phyloP scores from a whole-genome alignment of 352 stramenopile genomes.

The Phytophthora pistaciae region DNA sequence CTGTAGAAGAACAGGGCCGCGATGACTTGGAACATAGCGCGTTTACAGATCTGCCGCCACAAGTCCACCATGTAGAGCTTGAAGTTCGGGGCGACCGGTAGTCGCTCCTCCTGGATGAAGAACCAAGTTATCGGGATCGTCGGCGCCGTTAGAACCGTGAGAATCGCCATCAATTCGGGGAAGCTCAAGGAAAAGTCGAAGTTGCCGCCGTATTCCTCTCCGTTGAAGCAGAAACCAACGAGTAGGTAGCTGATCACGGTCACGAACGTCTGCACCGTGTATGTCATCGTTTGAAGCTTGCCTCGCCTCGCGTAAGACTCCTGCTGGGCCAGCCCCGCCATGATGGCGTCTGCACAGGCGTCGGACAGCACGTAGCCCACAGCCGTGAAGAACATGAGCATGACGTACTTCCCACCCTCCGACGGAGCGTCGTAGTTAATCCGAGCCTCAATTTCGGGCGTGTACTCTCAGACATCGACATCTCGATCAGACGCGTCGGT shows the following conservation, averaged over 20 bases:
- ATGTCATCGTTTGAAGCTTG: constrained; percentile 59
- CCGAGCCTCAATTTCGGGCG: constrained; percentile 30
- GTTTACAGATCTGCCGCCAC: constrained; percentile 47
- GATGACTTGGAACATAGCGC: constrained; percentile 58
- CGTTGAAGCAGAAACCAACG: constrained; percentile 58
- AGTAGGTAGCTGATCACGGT: constrained; percentile 48
- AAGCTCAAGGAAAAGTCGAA: constrained; percentile 54
- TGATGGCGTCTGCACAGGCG: constrained; percentile 53
- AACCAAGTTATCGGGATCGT: constrained; percentile 58
- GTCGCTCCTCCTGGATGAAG: constrained; percentile 45
- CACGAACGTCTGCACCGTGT: constrained; percentile 49
- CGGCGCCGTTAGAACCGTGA: constrained; percentile 41
- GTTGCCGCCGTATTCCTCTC: constrained; percentile 45
- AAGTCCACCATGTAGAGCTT: constrained; percentile 41
- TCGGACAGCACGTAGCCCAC: constrained; percentile 60
- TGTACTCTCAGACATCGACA: constrained; percentile 38
- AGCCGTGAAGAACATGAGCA: constrained; percentile 57
- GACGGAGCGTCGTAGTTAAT: constrained; percentile 52
- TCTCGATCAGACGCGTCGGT: constrained; percentile 35
- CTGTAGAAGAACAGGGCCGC: constrained; percentile 50
- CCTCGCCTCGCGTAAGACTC: constrained; percentile 52
- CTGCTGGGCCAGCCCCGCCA: constrained; percentile 63
- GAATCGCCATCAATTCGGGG: constrained; percentile 39
- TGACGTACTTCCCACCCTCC: constrained; percentile 42
- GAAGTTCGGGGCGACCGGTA: constrained; percentile 26